A percentile compares a stretch with the other conserved stretches of the same genome.
Evolutionary conservation across 495 filamentous ascomycete genomes (phyloP).

Genomic region (Xylaria venustula): DNA sequence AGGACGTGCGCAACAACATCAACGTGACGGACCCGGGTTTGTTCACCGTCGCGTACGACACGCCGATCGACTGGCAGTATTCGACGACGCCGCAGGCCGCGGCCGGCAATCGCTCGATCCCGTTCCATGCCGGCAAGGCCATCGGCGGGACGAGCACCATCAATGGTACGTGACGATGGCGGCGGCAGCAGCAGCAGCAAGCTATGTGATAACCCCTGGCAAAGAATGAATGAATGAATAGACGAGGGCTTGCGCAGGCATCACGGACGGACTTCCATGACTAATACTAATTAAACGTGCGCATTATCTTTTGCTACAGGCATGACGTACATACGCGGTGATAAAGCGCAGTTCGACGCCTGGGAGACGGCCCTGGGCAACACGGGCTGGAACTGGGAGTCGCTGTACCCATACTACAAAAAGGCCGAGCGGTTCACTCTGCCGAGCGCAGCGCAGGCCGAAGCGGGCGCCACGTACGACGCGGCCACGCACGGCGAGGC

Average conservation of each 20-base stretch:
- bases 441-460: constrained; percentile 38
- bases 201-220: too few relatives aligned
- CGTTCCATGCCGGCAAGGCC: constrained; percentile 48
- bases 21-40: constrained; percentile 47
- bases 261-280: too few relatives aligned
- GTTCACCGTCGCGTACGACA: constrained; percentile 40
- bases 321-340: constrained; percentile 54
- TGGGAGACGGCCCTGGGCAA: constrained; percentile 60
- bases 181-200: background rate
- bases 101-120: constrained; percentile 32
- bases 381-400: constrained; percentile 58
- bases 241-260: too few relatives aligned
- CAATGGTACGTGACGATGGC: constrained; percentile 38
- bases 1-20: constrained; percentile 44
- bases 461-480: constrained; percentile 44
- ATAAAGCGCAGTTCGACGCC: constrained; percentile 55
- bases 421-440: constrained; percentile 42
- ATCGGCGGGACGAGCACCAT: constrained; percentile 54
- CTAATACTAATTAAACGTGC: background rate
- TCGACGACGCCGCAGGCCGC: constrained; percentile 44
- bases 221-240: too few relatives aligned
- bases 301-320: constrained; percentile 23
- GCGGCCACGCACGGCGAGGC: constrained; percentile 44
- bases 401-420: constrained; percentile 39
- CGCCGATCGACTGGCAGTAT: constrained; percentile 54